These are phyloP conservation scores for Saccharomycopsis selenospora DNA, from an alignment of 805 yeast species.

Conservation along the genomic window DNA sequence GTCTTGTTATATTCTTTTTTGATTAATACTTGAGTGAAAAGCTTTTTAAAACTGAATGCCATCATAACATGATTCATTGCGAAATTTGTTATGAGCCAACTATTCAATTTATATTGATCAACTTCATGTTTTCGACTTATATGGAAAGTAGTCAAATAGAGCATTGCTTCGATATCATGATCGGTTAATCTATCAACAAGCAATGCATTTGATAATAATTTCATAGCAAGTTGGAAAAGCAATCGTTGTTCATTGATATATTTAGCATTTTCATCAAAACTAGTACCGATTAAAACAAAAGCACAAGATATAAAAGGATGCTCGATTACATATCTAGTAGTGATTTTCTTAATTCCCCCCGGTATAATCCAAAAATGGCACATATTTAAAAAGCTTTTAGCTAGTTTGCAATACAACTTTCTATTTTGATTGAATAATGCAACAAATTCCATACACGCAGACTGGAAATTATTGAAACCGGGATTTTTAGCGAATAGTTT, in stretches of 20 bases:
- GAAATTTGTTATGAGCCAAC: conserved; percentile 45
- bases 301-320: conserved; percentile 52
- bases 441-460: conserved; percentile 37
- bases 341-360: conserved; percentile 47
- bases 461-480: conserved; percentile 28
- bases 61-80: conserved; percentile 44
- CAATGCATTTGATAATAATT: conserved; percentile 41
- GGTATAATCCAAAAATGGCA: conserved; percentile 59
- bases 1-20: conserved; percentile 27
- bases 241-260: conserved; percentile 41
- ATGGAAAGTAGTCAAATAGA: conserved; percentile 48
- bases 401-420: conserved; percentile 37
- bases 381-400: conserved; percentile 41
- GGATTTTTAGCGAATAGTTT: conserved; percentile 31
- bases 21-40: conserved; percentile 32
- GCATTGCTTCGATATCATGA: conserved; percentile 53
- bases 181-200: conserved; percentile 48
- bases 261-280: conserved; percentile 45
- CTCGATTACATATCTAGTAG: conserved; percentile 37
- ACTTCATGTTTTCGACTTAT: conserved; percentile 41
- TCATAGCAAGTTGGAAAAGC: conserved; percentile 42
- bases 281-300: conserved; percentile 47
- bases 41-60: conserved; percentile 38
- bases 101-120: conserved; percentile 44
- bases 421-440: conserved; percentile 39